Evolutionary conservation across 164 flowering plant species (phyloP).

Genomic region (Stephania yunnanensis): DNA sequence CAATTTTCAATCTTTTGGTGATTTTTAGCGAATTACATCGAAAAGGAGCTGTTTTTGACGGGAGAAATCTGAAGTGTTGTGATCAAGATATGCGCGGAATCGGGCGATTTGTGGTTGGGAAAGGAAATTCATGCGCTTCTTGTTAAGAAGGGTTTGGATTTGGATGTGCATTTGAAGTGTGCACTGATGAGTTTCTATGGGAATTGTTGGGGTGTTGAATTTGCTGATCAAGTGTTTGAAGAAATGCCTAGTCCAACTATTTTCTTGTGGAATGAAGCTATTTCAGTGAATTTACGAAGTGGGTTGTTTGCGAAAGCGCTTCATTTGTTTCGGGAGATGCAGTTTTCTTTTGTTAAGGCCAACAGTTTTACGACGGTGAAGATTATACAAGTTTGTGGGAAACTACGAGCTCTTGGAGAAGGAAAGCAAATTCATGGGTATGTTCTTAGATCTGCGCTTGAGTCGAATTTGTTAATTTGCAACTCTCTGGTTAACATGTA

Average conservation of each 20-base stretch:
- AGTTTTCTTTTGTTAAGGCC: constrained; percentile 31
- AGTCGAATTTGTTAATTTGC: constrained; percentile 26
- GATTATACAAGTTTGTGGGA: constrained; percentile 53
- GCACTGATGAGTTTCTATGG: constrained; percentile 55
- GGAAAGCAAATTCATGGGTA: constrained; percentile 67
- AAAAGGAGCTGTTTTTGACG: constrained; percentile 33
- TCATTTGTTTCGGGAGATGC: constrained; percentile 45
- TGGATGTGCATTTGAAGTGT: constrained; percentile 36
- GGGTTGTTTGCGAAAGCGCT: constrained; percentile 28
- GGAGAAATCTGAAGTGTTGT: constrained; percentile 22
- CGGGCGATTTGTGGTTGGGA: constrained; percentile 39
- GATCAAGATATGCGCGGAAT: constrained; percentile 33
- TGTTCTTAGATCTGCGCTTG: constrained; percentile 31
- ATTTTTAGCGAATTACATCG: constrained; percentile 37
- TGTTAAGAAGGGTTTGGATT: constrained; percentile 51
- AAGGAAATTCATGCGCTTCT: constrained; percentile 44
- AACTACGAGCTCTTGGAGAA: constrained; percentile 34
- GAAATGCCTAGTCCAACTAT: constrained; percentile 28
- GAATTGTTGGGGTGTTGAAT: constrained; percentile 32
- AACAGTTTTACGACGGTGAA: constrained; percentile 28
- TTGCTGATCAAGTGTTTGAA: constrained; percentile 33
- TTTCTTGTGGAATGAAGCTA: constrained; percentile 46
- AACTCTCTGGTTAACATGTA: constrained; percentile 60
- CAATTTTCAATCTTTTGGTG: no score
- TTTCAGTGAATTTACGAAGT: constrained; percentile 31